A percentile compares a stretch with the other conserved stretches of the same genome.
Evolutionary conservation across 2,329 filamentous ascomycete genomes (phyloP).

Genomic region (Colletotrichum gigasporum): DNA sequence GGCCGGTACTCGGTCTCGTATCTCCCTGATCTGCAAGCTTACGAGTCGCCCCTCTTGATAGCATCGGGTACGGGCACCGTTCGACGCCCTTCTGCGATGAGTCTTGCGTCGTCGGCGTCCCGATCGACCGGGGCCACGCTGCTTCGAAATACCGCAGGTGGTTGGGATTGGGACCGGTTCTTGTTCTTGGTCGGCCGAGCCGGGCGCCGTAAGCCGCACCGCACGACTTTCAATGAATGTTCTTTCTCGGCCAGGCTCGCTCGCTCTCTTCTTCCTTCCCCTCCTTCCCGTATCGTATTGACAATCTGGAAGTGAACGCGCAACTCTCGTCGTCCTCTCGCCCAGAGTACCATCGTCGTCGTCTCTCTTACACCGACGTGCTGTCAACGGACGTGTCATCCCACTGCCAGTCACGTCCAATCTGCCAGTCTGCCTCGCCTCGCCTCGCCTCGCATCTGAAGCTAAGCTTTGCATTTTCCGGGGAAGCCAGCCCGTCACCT

Average conservation of each 20-base stretch:
- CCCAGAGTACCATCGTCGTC: not conserved
- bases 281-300: conserved; percentile 1
- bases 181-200: not conserved
- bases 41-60: conserved; percentile 24
- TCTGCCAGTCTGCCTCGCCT: too few relatives aligned
- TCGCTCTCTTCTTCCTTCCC: not conserved
- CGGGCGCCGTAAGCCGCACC: not conserved
- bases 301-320: conserved; percentile 15
- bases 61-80: conserved; percentile 23
- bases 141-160: not conserved
- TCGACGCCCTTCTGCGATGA: not conserved
- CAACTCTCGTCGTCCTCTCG: conserved; percentile 7
- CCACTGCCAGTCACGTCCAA: too few relatives aligned
- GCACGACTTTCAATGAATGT: not conserved
- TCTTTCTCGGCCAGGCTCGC: not conserved
- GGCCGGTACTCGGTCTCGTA: conserved; percentile 16
- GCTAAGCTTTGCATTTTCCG: not conserved
- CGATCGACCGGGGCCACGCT: not conserved
- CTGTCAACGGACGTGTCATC: too few relatives aligned
- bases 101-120: conserved; percentile 13
- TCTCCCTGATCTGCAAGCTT: conserved; percentile 29
- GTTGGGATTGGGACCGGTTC: not conserved
- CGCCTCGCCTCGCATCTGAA: not conserved
- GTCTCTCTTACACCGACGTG: conserved; percentile 11
- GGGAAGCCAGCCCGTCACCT: not conserved